phyloP scores from a whole-genome alignment of 306 rosid species.

The Heteromeles arbutifolia region DNA sequence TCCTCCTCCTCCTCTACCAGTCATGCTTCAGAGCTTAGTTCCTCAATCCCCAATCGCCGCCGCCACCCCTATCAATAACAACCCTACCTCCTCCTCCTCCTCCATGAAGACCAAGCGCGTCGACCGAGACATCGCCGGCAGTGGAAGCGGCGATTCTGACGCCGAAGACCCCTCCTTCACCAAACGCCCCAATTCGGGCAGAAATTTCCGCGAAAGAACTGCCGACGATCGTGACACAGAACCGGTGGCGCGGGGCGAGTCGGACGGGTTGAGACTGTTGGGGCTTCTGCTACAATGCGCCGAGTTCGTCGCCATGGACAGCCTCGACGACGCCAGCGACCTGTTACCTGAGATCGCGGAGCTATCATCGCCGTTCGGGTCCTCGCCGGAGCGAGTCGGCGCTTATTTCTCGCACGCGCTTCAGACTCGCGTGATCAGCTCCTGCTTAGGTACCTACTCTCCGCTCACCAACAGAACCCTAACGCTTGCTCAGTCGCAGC shows the following conservation, averaged over 20 bases:
- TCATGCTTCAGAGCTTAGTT: slow-evolving; percentile 93
- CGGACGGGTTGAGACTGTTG: slow-evolving; percentile 59
- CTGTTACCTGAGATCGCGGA: slow-evolving; percentile 79
- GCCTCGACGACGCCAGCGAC: slow-evolving; percentile 64
- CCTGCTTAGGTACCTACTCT: slow-evolving; percentile 59
- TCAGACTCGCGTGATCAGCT: slow-evolving; percentile 81
- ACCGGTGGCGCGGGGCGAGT: slow-evolving; percentile 32
- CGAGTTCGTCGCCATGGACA: slow-evolving; percentile 80
- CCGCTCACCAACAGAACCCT: slow-evolving; percentile 52
- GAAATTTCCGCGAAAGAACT: slow-evolving; percentile 21
- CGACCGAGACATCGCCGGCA: slow-evolving; percentile 27
- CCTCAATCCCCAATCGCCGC: slow-evolving; percentile 49
- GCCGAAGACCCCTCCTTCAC: slow-evolving; percentile 22
- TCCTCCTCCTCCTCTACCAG: slow-evolving; percentile 2
- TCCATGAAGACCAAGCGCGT: slow-evolving; percentile 75
- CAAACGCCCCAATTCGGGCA: slow-evolving; percentile 36
- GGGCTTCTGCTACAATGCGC: slow-evolving; percentile 93
- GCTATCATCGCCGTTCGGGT: slow-evolving; percentile 81
- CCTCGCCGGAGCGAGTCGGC: slow-evolving; percentile 86
- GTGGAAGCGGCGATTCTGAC: slow-evolving; percentile 6
- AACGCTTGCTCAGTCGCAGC: slow-evolving; percentile 52
- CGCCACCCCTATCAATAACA: slow-evolving; percentile 17
- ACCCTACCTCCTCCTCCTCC: slow-evolving; percentile 17
- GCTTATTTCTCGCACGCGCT: slow-evolving; percentile 90
- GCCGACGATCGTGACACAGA: slow-evolving; percentile 28